These are phyloP conservation scores for Fraxinus ornus DNA, from an alignment of 305 asterid genomes.

Conservation along the genomic window DNA sequence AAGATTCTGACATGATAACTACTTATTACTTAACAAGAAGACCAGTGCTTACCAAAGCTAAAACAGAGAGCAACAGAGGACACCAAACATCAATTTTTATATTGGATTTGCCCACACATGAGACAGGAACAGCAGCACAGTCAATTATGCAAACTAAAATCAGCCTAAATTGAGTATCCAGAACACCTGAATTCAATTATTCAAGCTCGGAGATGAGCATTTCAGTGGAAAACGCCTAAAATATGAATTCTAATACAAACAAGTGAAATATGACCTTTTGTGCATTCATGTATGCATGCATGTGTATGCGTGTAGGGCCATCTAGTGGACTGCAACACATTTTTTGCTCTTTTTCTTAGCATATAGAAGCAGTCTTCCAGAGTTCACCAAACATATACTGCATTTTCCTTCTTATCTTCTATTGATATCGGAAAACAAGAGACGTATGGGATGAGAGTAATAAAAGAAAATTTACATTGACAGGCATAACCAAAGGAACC, in stretches of 20 bases:
- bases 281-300: not conserved
- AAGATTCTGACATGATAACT: not conserved
- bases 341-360: conserved; percentile 5
- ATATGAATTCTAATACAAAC: not conserved
- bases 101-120: not conserved
- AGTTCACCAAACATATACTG: not conserved
- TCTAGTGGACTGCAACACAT: not conserved
- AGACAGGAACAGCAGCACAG: not conserved
- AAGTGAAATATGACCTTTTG: not conserved
- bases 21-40: not conserved
- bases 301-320: not conserved
- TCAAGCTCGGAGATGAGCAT: not conserved
- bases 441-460: not conserved
- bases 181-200: not conserved
- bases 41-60: not conserved
- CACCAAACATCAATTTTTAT: not conserved
- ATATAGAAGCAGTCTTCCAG: not conserved
- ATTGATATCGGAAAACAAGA: conserved; percentile 3
- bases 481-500: conserved; percentile 19
- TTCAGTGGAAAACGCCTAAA: not conserved
- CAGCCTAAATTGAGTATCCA: not conserved
- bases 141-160: not conserved
- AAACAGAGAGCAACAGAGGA: not conserved
- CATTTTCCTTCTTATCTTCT: conserved; percentile 15
- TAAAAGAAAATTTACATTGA: conserved; percentile 6